Percentiles rank a stretch among this genome's conserved stretches.
Evolutionary conservation across 2,329 filamentous ascomycete genomes (phyloP).

Genomic region (Amesomyces nigricolor): DNA sequence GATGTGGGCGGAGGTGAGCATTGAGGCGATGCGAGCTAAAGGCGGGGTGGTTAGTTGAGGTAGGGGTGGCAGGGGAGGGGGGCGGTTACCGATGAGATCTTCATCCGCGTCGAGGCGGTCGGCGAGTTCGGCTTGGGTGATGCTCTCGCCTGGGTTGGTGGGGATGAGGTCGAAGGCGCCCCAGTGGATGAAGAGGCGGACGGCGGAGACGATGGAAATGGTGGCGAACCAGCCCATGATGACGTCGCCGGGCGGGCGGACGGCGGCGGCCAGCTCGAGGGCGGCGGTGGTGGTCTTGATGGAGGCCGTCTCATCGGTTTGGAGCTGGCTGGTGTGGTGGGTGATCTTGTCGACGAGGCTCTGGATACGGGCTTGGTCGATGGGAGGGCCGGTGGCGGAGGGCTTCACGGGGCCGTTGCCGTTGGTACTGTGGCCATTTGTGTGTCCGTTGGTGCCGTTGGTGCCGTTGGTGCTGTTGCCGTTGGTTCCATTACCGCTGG

Average conservation of each 20-base stretch:
- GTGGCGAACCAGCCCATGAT: conserved; percentile 24
- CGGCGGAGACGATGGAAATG: conserved; percentile 24
- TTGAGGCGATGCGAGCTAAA: conserved; percentile 19
- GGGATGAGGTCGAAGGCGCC: conserved; percentile 25
- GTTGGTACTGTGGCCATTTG: background rate
- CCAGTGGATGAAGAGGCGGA: conserved; percentile 26
- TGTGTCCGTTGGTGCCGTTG: no score
- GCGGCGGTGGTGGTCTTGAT: conserved; percentile 17
- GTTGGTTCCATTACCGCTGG: background rate
- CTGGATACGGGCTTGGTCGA: conserved; percentile 3
- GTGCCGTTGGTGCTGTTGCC: background rate
- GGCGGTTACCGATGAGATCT: conserved; percentile 16
- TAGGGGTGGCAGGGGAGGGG: background rate
- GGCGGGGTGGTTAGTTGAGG: background rate
- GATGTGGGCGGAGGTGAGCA: conserved; percentile 23
- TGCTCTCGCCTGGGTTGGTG: conserved; percentile 8
- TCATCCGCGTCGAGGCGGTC: conserved; percentile 16
- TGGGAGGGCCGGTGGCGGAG: no score
- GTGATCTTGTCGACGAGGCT: conserved; percentile 14
- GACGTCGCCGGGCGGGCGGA: conserved; percentile 21
- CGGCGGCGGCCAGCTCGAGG: conserved; percentile 14
- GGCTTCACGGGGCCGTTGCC: background rate
- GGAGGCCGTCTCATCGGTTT: conserved; percentile 4
- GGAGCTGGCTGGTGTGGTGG: conserved; percentile 3
- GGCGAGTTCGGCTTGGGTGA: conserved; percentile 23